Conservation (phyloP, 2,329 filamentous ascomycete species). For the Xylaria sp. region DNA sequence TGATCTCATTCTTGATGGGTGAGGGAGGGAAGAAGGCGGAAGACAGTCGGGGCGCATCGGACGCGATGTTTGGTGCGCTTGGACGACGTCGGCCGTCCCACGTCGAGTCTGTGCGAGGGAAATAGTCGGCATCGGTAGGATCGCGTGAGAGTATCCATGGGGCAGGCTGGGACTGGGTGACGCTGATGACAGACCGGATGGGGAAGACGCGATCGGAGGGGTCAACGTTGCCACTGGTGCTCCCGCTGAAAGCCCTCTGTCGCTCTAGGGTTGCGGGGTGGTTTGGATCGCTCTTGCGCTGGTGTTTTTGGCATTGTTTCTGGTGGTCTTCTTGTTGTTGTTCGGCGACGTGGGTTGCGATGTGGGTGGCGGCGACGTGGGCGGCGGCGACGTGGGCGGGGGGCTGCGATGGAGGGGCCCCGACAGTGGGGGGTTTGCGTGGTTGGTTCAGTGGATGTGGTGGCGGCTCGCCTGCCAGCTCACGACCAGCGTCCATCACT, state of each 20-base stretch:
- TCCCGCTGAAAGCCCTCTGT: not conserved
- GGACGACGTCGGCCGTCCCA: constrained; percentile 43
- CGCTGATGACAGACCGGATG: constrained; percentile 78
- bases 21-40: constrained; percentile 27
- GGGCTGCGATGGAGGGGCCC: not conserved
- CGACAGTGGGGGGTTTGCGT: not conserved
- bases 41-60: constrained; percentile 26
- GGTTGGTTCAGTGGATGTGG: not conserved
- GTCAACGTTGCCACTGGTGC: constrained; percentile 35
- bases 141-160: constrained; percentile 41
- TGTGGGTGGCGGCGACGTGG: not conserved
- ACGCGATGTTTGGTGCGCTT: constrained; percentile 40
- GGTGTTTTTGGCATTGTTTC: not conserved
- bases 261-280: not conserved
- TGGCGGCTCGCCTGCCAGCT: constrained; percentile 19
- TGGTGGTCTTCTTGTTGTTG: not conserved
- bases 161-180: constrained; percentile 58
- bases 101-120: constrained; percentile 39
- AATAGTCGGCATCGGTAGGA: constrained; percentile 47
- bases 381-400: not conserved
- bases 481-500: constrained; percentile 27
- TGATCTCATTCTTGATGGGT: constrained; percentile 20
- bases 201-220: constrained; percentile 72
- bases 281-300: not conserved
- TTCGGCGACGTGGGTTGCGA: not conserved